Evolutionary conservation across 331 rosid genomes (phyloP).

Genomic region (Phaseolus coccineus): DNA sequence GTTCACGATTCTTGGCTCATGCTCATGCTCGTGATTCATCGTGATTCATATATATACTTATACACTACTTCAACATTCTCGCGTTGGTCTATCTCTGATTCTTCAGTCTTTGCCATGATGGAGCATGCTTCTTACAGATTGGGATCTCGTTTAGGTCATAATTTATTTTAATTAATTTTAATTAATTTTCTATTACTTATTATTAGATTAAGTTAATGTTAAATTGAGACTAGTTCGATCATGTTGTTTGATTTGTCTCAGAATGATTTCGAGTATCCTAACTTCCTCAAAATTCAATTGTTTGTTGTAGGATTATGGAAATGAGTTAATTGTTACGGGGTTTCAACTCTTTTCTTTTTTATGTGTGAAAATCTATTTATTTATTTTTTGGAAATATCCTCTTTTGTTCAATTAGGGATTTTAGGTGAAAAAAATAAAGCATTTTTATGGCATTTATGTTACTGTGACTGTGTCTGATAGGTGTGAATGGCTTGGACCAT

Average conservation of each 20-base stretch:
- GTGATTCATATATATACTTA: background rate
- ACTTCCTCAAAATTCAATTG: background rate
- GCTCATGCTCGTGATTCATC: too few relatives aligned
- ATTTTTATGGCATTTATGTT: slow-evolving; percentile 12
- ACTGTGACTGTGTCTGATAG: background rate
- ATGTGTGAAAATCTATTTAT: background rate
- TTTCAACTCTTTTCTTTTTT: background rate
- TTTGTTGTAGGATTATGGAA: background rate
- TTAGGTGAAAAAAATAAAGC: background rate
- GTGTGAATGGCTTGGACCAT: slow-evolving; percentile 16
- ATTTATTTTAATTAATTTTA: slow-evolving; percentile 30
- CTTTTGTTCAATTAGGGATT: slow-evolving; percentile 27
- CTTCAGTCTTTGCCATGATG: slow-evolving; percentile 59
- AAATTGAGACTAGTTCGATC: slow-evolving; percentile 10
- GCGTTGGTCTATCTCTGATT: slow-evolving; percentile 46
- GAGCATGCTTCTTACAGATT: slow-evolving; percentile 63
- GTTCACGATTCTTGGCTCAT: too few relatives aligned
- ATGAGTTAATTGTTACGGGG: slow-evolving; percentile 11
- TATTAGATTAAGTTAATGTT: background rate
- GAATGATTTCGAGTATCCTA: background rate
- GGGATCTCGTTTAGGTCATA: slow-evolving; percentile 72
- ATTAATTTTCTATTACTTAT: slow-evolving; percentile 24
- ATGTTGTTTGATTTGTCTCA: background rate
- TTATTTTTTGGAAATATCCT: background rate
- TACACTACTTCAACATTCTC: slow-evolving; percentile 33